Evolutionary conservation across 306 rosid genomes (phyloP).

Genomic region (Phaseolus lunatus): DNA sequence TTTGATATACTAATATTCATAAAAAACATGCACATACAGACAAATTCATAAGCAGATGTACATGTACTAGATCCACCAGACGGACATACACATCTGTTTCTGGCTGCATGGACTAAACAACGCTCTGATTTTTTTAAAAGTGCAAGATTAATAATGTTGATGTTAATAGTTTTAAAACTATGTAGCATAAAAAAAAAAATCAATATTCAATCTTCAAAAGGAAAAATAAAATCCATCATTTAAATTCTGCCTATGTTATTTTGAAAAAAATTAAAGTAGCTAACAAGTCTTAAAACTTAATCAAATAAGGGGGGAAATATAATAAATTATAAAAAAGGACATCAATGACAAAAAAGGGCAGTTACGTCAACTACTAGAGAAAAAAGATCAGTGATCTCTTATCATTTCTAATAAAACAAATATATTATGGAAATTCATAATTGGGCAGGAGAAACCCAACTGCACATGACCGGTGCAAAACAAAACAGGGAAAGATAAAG

Average conservation of each 20-base stretch:
- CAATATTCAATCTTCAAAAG: constrained; percentile 9
- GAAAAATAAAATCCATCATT: too few relatives aligned
- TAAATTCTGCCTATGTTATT: neutral
- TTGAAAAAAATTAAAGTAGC: neutral
- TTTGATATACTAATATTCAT: neutral
- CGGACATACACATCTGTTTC: constrained; percentile 5
- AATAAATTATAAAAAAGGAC: neutral
- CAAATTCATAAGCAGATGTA: constrained; percentile 2
- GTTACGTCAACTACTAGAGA: neutral
- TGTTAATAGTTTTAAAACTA: constrained; percentile 1
- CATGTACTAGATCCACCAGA: neutral
- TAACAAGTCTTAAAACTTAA: constrained; percentile 7
- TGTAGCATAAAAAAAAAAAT: neutral
- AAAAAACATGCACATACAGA: neutral
- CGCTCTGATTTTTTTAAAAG: neutral
- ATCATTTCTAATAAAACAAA: neutral
- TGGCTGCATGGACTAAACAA: neutral
- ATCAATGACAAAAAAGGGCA: constrained; percentile 10
- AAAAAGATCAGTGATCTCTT: neutral
- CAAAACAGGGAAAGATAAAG: constrained; percentile 16
- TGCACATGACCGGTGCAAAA: neutral
- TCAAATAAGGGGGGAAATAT: neutral
- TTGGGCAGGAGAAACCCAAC: constrained; percentile 1
- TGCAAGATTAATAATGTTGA: neutral
- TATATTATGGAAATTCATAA: neutral